These are phyloP conservation scores for Vaccinium vitisidaea DNA, from an alignment of 148 eudicot species.

Conservation along the genomic window DNA sequence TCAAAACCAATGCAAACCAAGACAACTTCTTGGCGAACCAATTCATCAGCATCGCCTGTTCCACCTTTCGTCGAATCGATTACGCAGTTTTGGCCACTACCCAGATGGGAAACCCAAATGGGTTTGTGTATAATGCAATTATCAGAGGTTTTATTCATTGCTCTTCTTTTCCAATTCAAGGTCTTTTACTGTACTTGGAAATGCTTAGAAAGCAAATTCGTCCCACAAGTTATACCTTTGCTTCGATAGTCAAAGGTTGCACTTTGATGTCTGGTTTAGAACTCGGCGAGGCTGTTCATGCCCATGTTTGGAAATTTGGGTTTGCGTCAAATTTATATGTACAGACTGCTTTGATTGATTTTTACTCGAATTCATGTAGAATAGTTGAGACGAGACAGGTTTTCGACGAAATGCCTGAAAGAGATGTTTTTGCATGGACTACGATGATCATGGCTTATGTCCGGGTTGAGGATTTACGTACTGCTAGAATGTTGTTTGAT, in stretches of 20 bases:
- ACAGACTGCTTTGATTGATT: conserved; percentile 64
- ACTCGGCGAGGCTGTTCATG: conserved; percentile 54
- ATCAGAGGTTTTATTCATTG: conserved; percentile 54
- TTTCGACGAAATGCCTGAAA: conserved; percentile 71
- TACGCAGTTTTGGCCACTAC: conserved; percentile 43
- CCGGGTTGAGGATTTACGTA: conserved; percentile 52
- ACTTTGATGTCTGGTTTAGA: conserved; percentile 13
- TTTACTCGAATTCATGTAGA: conserved; percentile 46
- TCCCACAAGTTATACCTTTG: conserved; percentile 64
- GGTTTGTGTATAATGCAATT: conserved; percentile 59
- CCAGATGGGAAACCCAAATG: conserved; percentile 57
- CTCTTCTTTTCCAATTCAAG: conserved; percentile 37
- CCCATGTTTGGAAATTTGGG: conserved; percentile 64
- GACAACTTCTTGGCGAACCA: conserved; percentile 63
- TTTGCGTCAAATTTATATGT: conserved; percentile 52
- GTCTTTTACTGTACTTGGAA: conserved; percentile 43
- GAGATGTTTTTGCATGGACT: conserved; percentile 70
- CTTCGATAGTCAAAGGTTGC: conserved; percentile 62
- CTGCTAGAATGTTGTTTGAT: conserved; percentile 53
- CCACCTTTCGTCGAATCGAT: conserved; percentile 37
- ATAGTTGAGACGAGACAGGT: conserved; percentile 44
- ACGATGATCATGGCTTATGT: conserved; percentile 52
- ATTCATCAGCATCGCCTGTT: conserved; percentile 52
- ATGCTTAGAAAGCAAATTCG: conserved; percentile 40
- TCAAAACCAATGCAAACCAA: conserved; percentile 42